Evolutionary conservation across 2,329 filamentous ascomycete genomes (phyloP).

Genomic region (Alternaria triticimaculans): DNA sequence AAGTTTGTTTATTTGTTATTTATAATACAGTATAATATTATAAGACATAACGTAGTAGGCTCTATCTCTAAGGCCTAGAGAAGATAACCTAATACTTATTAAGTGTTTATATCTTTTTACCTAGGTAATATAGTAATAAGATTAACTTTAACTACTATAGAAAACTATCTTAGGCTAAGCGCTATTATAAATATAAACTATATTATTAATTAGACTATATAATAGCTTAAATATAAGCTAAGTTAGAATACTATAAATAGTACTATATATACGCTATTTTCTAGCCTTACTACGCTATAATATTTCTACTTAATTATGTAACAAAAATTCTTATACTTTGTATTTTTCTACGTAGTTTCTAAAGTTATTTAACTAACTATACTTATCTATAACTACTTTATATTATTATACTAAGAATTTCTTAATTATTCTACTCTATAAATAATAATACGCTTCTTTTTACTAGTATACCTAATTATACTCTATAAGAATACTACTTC

Average conservation of each 20-base stretch:
- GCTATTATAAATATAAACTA: background rate
- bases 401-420: background rate
- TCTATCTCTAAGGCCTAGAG: no score
- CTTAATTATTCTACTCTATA: background rate
- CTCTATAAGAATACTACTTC: background rate
- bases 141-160: background rate
- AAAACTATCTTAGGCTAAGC: background rate
- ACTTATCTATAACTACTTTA: background rate
- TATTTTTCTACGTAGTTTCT: constrained; percentile 4
- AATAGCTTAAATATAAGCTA: background rate
- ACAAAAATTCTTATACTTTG: background rate
- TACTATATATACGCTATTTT: background rate
- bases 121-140: background rate
- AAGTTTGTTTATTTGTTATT: no score
- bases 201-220: background rate
- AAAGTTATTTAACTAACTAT: constrained; percentile 4
- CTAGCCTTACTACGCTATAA: background rate
- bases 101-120: background rate
- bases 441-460: background rate
- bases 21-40: no score
- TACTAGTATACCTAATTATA: background rate
- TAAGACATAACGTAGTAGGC: no score
- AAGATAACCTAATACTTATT: background rate
- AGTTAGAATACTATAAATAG: background rate
- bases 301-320: background rate